These are phyloP conservation scores for Cercospora beticola DNA, from an alignment of 2,329 filamentous ascomycete genomes.

Conservation along the genomic window DNA sequence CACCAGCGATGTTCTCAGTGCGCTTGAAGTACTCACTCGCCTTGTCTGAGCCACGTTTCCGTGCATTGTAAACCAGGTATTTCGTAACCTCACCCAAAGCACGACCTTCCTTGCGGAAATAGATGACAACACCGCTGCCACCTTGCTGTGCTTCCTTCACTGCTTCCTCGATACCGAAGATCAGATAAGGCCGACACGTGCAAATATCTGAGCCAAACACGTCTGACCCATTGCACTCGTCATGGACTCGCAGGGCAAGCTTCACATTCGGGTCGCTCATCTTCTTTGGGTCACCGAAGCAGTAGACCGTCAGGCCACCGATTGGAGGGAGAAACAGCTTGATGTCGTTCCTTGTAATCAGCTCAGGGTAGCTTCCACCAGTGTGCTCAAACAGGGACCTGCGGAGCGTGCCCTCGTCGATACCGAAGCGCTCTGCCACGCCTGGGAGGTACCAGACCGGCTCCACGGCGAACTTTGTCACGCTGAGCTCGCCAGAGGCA, in stretches of 20 bases:
- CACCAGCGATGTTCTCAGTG: conserved; percentile 97
- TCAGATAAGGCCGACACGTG: conserved; percentile 91
- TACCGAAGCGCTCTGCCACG: conserved; percentile 87
- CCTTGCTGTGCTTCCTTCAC: conserved; percentile 95
- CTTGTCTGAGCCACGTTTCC: conserved; percentile 72
- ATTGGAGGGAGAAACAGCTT: conserved; percentile 96
- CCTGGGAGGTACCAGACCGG: conserved; percentile 65
- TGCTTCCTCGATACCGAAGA: conserved; percentile 95
- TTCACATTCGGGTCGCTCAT: conserved; percentile 83
- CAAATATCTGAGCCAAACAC: conserved; percentile 98
- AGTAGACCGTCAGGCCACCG: conserved; percentile 92
- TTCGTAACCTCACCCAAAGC: conserved; percentile 95
- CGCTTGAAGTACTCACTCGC: conserved; percentile 94
- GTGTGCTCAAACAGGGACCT: conserved; percentile 92
- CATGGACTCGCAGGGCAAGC: conserved; percentile 81
- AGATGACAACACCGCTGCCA: conserved; percentile 92
- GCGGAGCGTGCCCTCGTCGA: conserved; percentile 86
- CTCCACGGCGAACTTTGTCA: conserved; percentile 96
- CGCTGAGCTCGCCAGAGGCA: conserved; percentile 78
- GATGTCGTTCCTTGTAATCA: conserved; percentile 91
- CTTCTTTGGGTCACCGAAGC: conserved; percentile 91
- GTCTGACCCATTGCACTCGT: conserved; percentile 92
- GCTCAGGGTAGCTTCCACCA: conserved; percentile 91
- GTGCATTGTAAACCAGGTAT: conserved; percentile 76
- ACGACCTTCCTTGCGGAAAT: conserved; percentile 96